Evolutionary conservation across 768 basidiomycete genomes (phyloP).

Genomic region (Multifurca ochricompacta): DNA sequence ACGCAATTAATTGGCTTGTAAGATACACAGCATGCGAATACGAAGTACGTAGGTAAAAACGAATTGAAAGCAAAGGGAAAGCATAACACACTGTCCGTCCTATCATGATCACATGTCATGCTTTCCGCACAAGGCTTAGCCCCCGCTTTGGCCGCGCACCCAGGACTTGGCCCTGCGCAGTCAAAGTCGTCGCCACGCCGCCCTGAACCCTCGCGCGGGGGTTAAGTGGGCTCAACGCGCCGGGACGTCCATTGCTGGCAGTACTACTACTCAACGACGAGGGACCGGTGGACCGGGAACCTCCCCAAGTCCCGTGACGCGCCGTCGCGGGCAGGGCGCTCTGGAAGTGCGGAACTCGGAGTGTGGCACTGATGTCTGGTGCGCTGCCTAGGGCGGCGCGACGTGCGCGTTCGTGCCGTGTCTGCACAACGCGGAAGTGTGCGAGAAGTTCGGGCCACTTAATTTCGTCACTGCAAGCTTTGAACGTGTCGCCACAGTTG

Average conservation of each 20-base stretch:
- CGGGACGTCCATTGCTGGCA: slow-evolving; percentile 8
- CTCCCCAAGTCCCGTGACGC: slow-evolving; percentile 49
- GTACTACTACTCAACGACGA: background rate
- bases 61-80: background rate
- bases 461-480: slow-evolving; percentile 81
- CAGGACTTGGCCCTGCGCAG: slow-evolving; percentile 18
- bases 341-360: slow-evolving; percentile 31
- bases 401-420: slow-evolving; percentile 86
- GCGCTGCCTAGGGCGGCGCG: slow-evolving; percentile 59
- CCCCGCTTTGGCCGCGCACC: slow-evolving; percentile 17
- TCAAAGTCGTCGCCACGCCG: slow-evolving; percentile 17
- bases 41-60: background rate
- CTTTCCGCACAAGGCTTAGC: slow-evolving; percentile 18
- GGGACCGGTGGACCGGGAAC: background rate
- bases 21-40: background rate
- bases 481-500: slow-evolving; percentile 49
- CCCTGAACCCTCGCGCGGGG: slow-evolving; percentile 22
- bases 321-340: slow-evolving; percentile 50
- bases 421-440: slow-evolving; percentile 88
- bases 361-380: slow-evolving; percentile 40
- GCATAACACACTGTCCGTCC: too few species aligned
- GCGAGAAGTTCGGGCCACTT: slow-evolving; percentile 93
- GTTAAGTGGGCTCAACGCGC: slow-evolving; percentile 20
- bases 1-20: background rate
- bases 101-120: background rate